phyloP scores from a whole-genome alignment of 1,284 basidiomycete species.

The Austroboletus niveus region DNA sequence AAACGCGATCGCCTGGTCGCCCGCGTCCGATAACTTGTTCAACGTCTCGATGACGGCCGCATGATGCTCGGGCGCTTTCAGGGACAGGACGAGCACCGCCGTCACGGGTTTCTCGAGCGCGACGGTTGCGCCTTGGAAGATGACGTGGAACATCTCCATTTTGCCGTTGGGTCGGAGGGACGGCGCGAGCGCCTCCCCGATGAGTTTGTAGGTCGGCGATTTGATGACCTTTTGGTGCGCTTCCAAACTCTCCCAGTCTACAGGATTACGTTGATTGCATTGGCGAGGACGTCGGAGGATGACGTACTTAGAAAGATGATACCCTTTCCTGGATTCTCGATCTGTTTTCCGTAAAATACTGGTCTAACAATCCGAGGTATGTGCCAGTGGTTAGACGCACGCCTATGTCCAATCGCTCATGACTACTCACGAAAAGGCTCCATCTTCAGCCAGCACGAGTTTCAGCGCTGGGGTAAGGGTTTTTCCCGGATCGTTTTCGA shows the following conservation, averaged over 20 bases:
- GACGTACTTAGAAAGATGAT: background rate
- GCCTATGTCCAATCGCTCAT: background rate
- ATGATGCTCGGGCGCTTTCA: slow-evolving; percentile 10
- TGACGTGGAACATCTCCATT: slow-evolving; percentile 3
- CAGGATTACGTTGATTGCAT: background rate
- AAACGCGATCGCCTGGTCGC: slow-evolving; percentile 1
- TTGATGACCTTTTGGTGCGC: slow-evolving; percentile 4
- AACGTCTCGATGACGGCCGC: slow-evolving; percentile 1
- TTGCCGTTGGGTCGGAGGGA: background rate
- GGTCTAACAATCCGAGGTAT: background rate
- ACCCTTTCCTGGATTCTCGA: background rate
- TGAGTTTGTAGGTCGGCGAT: background rate
- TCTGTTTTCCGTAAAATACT: background rate
- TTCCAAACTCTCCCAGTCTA: slow-evolving; percentile 14
- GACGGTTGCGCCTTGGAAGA: background rate
- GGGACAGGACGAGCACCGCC: slow-evolving; percentile 4
- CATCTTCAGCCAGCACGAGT: background rate
- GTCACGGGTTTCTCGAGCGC: slow-evolving; percentile 4
- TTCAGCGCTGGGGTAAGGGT: background rate
- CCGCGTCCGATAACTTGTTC: background rate
- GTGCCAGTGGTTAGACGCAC: background rate
- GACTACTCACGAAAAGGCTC: background rate
- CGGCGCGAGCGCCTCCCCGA: background rate
- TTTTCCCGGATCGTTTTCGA: background rate
- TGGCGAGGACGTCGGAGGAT: background rate